Evolutionary conservation across 2,329 filamentous ascomycete species (phyloP).

Genomic region (Fusarium sarcochroum): DNA sequence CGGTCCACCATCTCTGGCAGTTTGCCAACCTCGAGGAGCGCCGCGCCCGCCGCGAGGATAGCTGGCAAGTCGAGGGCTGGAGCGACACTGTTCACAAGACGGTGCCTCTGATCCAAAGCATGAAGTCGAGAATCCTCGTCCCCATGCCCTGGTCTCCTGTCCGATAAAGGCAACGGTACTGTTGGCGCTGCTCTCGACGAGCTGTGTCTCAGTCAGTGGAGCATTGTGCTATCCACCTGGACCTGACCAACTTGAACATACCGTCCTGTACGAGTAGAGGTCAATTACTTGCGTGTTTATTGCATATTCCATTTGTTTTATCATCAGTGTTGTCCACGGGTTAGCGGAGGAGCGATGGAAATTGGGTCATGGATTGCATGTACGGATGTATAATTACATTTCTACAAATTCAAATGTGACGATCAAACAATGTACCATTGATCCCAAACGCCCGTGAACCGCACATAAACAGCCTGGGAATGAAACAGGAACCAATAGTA

Average conservation of each 20-base stretch:
- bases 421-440: conserved; percentile 3
- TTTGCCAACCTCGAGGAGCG: conserved; percentile 97
- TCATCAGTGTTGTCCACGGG: conserved; percentile 27
- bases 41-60: conserved; percentile 90
- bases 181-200: neutral
- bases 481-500: conserved; percentile 8
- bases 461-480: neutral
- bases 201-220: conserved; percentile 6
- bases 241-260: conserved; percentile 9
- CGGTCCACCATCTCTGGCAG: conserved; percentile 98
- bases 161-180: conserved; percentile 63
- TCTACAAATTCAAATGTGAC: conserved; percentile 34
- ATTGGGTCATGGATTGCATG: conserved; percentile 47
- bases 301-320: conserved; percentile 37
- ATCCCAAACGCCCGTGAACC: conserved; percentile 4
- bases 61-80: conserved; percentile 96
- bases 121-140: conserved; percentile 94
- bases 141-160: conserved; percentile 98
- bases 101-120: conserved; percentile 93
- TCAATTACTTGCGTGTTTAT: conserved; percentile 14
- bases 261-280: conserved; percentile 29
- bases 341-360: conserved; percentile 38
- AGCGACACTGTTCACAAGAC: conserved; percentile 98
- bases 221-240: neutral
- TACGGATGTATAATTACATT: conserved; percentile 46